phyloP scores from a whole-genome alignment of 2,329 filamentous ascomycete genomes.

The Akanthomyces uredinophilus region DNA sequence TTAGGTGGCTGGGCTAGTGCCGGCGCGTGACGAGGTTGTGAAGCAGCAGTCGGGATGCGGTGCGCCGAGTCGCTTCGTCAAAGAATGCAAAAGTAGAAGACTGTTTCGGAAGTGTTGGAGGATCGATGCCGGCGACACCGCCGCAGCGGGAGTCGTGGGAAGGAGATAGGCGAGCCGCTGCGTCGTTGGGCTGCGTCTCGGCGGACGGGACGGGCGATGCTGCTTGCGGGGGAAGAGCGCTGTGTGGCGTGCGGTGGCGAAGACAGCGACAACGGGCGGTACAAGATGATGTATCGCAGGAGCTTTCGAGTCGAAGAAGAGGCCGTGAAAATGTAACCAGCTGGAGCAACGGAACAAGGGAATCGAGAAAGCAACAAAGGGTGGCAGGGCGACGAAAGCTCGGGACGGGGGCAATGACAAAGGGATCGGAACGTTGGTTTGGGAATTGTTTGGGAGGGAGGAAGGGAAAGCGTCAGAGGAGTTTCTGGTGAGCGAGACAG shows the following conservation, averaged over 20 bases:
- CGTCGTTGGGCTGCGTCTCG: background rate
- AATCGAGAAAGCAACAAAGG: background rate
- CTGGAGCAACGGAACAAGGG: background rate
- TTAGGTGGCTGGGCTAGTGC: background rate
- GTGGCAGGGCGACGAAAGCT: background rate
- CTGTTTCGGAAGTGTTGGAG: background rate
- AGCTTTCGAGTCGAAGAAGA: background rate
- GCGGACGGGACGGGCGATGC: background rate
- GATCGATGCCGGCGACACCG: background rate
- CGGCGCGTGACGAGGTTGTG: background rate
- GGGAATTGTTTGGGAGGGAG: slow-evolving; percentile 8
- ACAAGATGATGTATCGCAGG: background rate
- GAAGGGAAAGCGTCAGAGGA: slow-evolving; percentile 6
- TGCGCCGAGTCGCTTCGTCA: background rate
- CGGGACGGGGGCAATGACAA: background rate
- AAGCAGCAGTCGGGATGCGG: background rate
- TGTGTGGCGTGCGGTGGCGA: background rate
- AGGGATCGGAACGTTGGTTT: background rate
- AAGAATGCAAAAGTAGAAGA: background rate
- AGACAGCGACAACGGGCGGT: background rate
- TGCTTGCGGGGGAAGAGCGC: background rate
- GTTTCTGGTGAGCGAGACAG: slow-evolving; percentile 1
- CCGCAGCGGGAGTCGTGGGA: slow-evolving; percentile 6
- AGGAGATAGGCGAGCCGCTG: slow-evolving; percentile 6
- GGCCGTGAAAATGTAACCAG: background rate